Conservation (phyloP, 169 alveolate species). For the Plasmodium vinckei region DNA sequence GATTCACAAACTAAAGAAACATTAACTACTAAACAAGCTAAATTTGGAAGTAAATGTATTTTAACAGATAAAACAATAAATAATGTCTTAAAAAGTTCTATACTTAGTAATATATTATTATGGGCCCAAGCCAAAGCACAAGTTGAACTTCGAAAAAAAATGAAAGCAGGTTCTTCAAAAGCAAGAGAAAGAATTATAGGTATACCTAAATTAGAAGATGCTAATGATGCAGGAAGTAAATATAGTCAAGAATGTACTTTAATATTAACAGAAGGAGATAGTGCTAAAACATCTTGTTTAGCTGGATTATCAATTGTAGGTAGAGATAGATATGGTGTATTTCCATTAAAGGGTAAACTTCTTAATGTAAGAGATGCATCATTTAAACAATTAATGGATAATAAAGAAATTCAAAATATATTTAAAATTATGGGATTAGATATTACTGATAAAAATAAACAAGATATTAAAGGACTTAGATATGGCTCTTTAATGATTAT, state of each 20-base stretch:
- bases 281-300: slow-evolving; percentile 99
- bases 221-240: slow-evolving; percentile 98
- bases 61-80: slow-evolving; percentile 92
- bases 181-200: slow-evolving; percentile 88
- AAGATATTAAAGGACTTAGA: slow-evolving; percentile 93
- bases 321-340: slow-evolving; percentile 98
- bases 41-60: slow-evolving; percentile 93
- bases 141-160: slow-evolving; percentile 91
- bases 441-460: slow-evolving; percentile 88
- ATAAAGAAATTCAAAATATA: slow-evolving; percentile 97
- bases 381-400: slow-evolving; percentile 94
- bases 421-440: slow-evolving; percentile 97
- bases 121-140: slow-evolving; percentile 96
- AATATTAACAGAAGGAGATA: slow-evolving; percentile 99
- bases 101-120: slow-evolving; percentile 92
- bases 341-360: slow-evolving; percentile 99
- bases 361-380: slow-evolving; percentile 99
- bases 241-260: slow-evolving; percentile 96
- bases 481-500: slow-evolving; percentile 99
- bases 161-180: slow-evolving; percentile 88
- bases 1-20: slow-evolving; percentile 99
- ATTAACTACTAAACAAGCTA: slow-evolving; percentile 92
- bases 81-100: slow-evolving; percentile 90
- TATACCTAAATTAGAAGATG: slow-evolving; percentile 99
- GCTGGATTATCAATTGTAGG: slow-evolving; percentile 99